Base-by-base conservation (phyloP, 306 rosid genomes). In the Prunus dulcis region DNA sequence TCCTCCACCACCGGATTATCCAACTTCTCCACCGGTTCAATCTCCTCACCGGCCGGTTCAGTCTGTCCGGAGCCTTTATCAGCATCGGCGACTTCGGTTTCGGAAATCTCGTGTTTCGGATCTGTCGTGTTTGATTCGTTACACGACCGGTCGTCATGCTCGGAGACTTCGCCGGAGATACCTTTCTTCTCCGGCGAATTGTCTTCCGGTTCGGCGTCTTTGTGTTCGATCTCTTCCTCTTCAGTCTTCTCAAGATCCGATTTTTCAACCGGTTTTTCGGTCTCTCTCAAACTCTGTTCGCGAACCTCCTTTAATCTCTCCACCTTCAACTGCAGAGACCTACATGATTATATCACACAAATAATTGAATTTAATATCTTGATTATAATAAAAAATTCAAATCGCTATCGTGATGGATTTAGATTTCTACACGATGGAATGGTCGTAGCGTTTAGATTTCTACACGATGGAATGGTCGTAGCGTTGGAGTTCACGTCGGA, bases 241-340 rank as follows among this genome's bases (percentile, higher is more conserved):
- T n/a, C 49, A 51, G 15, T 50, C 63, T 23, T 51, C n/a, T 62
- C 67, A 43, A 45, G 84, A 80, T 80, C 84, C 68, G 76, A 53
- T 62, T 61, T 75, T 30, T 69, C 76, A 8, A 28, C n/a, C n/a
- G 41, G 20, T 30, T 55, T 45, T 18, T 55, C 74, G 19, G 8
- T 45, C 18, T 67, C 64, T 60, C 6, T 49, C 55, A 34, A 41
- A 47, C 81, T 61, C 67, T 45, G 68, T n/a, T 53, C 78, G 22
- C 58, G 71, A 62, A 69, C 78, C 12, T 81, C 81, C 23, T 57
- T 76, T 27, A 81, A 56, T 18, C 28, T 76, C 50, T 75, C 73
- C 69, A 81, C 80, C 77, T 75, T 76, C 46, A 32, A 53, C 56
- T 76, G 80, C 80, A 81, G 67, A 55, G 81, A 76, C 81, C 84